Evolutionary conservation across 2,329 filamentous ascomycete genomes (phyloP).

Genomic region (Berkeleyomyces basicola): DNA sequence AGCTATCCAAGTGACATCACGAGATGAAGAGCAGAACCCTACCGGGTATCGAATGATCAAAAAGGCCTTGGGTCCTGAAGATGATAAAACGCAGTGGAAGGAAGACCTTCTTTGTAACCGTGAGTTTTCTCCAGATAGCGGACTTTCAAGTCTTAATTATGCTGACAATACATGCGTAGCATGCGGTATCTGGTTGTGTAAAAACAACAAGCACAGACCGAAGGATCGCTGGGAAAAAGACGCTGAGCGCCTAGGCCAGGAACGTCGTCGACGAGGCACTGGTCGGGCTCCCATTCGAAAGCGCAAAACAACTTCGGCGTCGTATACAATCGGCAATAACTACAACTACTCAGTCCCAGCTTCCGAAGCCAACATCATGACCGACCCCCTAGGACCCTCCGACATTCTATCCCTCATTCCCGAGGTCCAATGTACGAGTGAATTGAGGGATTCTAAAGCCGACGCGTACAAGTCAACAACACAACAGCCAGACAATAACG

Average conservation of each 20-base stretch:
- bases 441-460: neutral
- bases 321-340: slow-evolving; percentile 21
- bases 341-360: slow-evolving; percentile 26
- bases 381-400: slow-evolving; percentile 33
- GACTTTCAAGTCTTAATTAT: slow-evolving; percentile 15
- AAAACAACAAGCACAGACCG: slow-evolving; percentile 72
- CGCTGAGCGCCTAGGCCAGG: slow-evolving; percentile 33
- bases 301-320: slow-evolving; percentile 28
- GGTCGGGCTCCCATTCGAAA: slow-evolving; percentile 26
- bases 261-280: slow-evolving; percentile 32
- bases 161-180: slow-evolving; percentile 29
- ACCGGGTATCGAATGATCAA: slow-evolving; percentile 60
- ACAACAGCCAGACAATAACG: neutral
- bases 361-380: slow-evolving; percentile 37
- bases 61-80: slow-evolving; percentile 46
- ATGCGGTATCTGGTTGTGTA: slow-evolving; percentile 88
- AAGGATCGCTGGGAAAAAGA: slow-evolving; percentile 65
- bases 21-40: slow-evolving; percentile 44
- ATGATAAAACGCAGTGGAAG: slow-evolving; percentile 51
- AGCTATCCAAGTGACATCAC: slow-evolving; percentile 51
- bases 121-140: slow-evolving; percentile 28
- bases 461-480: neutral
- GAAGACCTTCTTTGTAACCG: slow-evolving; percentile 76
- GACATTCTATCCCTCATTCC: slow-evolving; percentile 19
- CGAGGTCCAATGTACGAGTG: slow-evolving; percentile 6